A percentile compares a stretch with the other conserved stretches of the same genome.
These are phyloP conservation scores for Berkeleyomyces basicola DNA, from an alignment of 2,329 filamentous ascomycete genomes.

Conservation along the genomic window DNA sequence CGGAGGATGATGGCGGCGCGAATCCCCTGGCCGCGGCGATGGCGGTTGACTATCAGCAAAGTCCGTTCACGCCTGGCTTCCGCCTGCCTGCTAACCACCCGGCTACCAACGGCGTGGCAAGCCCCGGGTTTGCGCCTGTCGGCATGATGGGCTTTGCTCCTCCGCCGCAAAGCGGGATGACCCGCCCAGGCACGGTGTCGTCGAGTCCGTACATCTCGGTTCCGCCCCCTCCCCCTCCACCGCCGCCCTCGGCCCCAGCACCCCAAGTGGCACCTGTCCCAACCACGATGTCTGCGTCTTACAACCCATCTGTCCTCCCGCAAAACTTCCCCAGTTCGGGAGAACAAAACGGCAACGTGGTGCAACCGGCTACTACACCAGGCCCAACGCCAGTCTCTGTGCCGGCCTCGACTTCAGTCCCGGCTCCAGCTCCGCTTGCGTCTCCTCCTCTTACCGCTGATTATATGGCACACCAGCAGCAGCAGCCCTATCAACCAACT, in stretches of 20 bases:
- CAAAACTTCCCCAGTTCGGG: conserved; percentile 4
- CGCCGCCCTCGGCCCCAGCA: conserved; percentile 19
- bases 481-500: conserved; percentile 43
- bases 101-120: conserved; percentile 27
- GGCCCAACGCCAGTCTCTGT: conserved; percentile 9
- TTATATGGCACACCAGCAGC: conserved; percentile 49
- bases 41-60: conserved; percentile 36
- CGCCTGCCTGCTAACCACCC: conserved; percentile 29
- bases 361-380: conserved; percentile 3
- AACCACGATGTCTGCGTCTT: conserved; percentile 17
- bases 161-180: conserved; percentile 27
- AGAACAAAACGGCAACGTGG: conserved; percentile 3
- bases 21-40: conserved; percentile 43
- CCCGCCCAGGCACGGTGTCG: conserved; percentile 33
- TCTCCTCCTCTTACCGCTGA: conserved; percentile 22
- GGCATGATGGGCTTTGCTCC: conserved; percentile 22
- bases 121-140: conserved; percentile 27
- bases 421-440: conserved; percentile 11
- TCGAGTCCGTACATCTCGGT: conserved; percentile 9
- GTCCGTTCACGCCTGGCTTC: conserved; percentile 36
- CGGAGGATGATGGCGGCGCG: conserved; percentile 31
- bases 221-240: conserved; percentile 25
- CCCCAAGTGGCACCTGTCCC: conserved; percentile 10
- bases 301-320: background rate
- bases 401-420: conserved; percentile 13